These are phyloP conservation scores for Ceratocystiopsis sp. DNA, from an alignment of 2,329 filamentous ascomycete genomes.

Conservation along the genomic window DNA sequence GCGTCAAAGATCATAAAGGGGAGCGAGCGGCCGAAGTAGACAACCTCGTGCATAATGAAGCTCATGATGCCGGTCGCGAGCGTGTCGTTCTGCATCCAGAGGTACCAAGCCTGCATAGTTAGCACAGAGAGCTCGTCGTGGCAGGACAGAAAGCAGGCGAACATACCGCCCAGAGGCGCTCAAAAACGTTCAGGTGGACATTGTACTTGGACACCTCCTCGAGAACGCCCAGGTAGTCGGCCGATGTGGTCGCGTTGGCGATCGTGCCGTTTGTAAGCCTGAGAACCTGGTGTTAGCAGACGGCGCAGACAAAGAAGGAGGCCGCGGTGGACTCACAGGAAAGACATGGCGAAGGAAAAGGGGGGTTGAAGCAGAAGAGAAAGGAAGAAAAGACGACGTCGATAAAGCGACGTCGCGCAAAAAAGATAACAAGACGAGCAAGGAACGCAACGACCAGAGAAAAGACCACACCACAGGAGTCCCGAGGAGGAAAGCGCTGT, in stretches of 20 bases:
- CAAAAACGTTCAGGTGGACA: constrained; percentile 69
- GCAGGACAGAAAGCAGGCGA: constrained; percentile 2
- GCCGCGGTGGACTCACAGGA: no score
- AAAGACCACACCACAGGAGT: background rate
- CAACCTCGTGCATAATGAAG: constrained; percentile 80
- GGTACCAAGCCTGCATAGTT: constrained; percentile 58
- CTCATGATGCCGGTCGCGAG: constrained; percentile 96
- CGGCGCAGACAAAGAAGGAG: background rate
- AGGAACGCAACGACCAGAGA: background rate
- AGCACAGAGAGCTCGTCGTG: background rate
- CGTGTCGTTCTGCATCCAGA: constrained; percentile 95
- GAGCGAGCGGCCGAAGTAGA: constrained; percentile 85
- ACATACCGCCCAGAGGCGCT: constrained; percentile 72
- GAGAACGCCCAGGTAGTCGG: constrained; percentile 39
- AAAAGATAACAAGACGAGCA: background rate
- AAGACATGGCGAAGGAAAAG: background rate
- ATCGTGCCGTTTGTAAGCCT: constrained; percentile 6
- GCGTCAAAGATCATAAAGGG: constrained; percentile 88
- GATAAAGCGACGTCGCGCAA: background rate
- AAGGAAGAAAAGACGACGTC: background rate
- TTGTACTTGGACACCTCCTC: constrained; percentile 55
- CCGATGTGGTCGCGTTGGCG: constrained; percentile 19
- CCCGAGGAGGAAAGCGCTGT: no score
- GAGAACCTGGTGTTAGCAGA: background rate
- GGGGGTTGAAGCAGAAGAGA: background rate